These are phyloP conservation scores for Aspergillus texensis DNA, from an alignment of 2,329 filamentous ascomycete species.

Conservation along the genomic window DNA sequence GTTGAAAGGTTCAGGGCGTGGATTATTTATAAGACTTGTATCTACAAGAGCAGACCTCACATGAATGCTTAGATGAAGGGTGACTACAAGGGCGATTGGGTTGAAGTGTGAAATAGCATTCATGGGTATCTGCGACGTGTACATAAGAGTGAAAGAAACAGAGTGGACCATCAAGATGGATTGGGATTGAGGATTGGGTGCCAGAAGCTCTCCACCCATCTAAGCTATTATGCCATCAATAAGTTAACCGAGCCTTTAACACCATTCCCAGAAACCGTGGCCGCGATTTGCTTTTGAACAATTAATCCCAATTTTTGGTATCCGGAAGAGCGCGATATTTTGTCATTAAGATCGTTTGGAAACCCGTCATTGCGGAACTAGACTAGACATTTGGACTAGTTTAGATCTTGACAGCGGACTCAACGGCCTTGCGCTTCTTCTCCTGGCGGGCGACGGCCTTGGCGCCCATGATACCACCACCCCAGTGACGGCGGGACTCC, in stretches of 20 bases:
- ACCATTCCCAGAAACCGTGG: constrained; percentile 21
- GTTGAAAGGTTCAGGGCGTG: neutral
- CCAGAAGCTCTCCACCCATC: constrained; percentile 31
- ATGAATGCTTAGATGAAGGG: constrained; percentile 30
- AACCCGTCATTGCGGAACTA: constrained; percentile 27
- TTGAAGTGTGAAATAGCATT: constrained; percentile 39
- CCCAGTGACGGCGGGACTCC: constrained; percentile 89
- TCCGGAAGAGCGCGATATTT: constrained; percentile 13
- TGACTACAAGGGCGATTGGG: constrained; percentile 24
- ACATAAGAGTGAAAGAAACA: constrained; percentile 28
- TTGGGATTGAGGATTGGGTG: constrained; percentile 32
- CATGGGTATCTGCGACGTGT: constrained; percentile 45
- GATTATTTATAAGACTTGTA: neutral
- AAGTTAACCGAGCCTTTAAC: constrained; percentile 31
- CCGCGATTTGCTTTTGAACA: constrained; percentile 18
- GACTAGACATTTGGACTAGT: constrained; percentile 23
- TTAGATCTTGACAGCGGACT: constrained; percentile 98
- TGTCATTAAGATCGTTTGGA: constrained; percentile 28
- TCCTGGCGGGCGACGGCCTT: constrained; percentile 79
- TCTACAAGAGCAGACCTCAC: constrained; percentile 20
- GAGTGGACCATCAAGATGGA: constrained; percentile 26
- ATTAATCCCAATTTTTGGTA: constrained; percentile 24
- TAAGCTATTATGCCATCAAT: constrained; percentile 38
- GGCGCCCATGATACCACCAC: constrained; percentile 98
- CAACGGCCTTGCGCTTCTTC: constrained; percentile 94